Evolutionary conservation across 345 rosid species (phyloP), one percentile per base, ranked within the genome.

Genomic region (Passiflora organensis): DNA sequence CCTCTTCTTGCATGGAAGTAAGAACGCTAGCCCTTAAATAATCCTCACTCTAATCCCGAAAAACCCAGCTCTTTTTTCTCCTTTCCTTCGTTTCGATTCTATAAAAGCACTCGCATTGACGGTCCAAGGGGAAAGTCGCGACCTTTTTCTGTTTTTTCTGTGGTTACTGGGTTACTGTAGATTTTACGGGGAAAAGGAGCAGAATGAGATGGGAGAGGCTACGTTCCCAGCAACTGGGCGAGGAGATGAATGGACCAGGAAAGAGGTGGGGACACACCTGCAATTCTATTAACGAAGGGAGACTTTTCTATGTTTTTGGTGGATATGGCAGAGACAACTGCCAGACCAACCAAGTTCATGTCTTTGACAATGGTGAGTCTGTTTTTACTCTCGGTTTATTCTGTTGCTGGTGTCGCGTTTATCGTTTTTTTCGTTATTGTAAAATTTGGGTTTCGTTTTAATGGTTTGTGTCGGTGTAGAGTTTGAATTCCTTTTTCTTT

Each of bases 201-300:
- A 56, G 39, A 78, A 86, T 87, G 96, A 81, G 87, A 76, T 89
- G 95, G 95, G 93, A 88, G 62, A 81, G 75, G 70, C 72, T 81
- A 72, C 77, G 64, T 32, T 62, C 47, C 22, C 55, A 23, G 43
- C 60, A 46, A 58, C 75, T 44, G 11, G 57, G 43, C 49, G 48
- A 19, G 48, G 73, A 55, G 45, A 38, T 45, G 47, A 62, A 71
- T 43, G 88, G 93, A 59, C 97, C 97, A 53, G 96, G 95, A 17
- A 85, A 85, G 70, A 82, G 96, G 83, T 94, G 99, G 96, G 97
- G 99, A 36, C 97, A 94, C 71, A 83, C 97, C 48, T 83, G 90
- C 66, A 94, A 94, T 91, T 76, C 96, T 71, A 72, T 87, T 56
- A 83, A 77, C 71, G 93, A 93, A 32, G 97, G 95, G 45, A 83